Evolutionary conservation across 441 rosid genomes (phyloP).

Genomic region (Capsella rubella): DNA sequence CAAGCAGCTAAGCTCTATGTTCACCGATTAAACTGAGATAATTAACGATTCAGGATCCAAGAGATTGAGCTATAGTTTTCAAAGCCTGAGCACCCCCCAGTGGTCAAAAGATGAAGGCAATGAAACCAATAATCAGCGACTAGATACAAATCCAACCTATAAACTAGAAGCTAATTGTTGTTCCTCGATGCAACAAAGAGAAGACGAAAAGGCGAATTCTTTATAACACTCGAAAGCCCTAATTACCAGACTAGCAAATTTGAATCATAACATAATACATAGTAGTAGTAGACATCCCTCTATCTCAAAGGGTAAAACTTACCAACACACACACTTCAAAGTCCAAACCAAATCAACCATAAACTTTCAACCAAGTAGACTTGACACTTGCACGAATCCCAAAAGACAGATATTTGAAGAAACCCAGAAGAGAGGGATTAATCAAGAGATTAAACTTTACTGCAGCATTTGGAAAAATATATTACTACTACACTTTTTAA

Average conservation of each 20-base stretch:
- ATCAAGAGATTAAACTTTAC: slow-evolving; percentile 1
- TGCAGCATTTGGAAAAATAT: not conserved
- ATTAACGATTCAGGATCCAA: slow-evolving; percentile 2
- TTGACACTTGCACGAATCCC: slow-evolving; percentile 28
- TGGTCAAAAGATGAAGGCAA: slow-evolving; percentile 9
- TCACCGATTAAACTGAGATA: slow-evolving; percentile 29
- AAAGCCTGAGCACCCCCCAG: slow-evolving; percentile 4
- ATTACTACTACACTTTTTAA: no score
- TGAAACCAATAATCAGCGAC: slow-evolving; percentile 50
- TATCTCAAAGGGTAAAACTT: slow-evolving; percentile 17
- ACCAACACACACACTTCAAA: not conserved
- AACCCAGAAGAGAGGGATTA: slow-evolving; percentile 8
- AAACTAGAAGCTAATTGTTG: not conserved
- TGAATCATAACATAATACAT: not conserved
- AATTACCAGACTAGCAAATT: slow-evolving; percentile 5
- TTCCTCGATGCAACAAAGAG: slow-evolving; percentile 7
- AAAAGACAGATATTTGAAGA: slow-evolving; percentile 13
- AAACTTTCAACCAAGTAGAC: slow-evolving; percentile 17
- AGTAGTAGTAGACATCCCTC: not conserved
- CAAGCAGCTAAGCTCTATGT: slow-evolving; percentile 11
- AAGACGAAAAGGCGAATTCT: not conserved
- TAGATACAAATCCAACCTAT: slow-evolving; percentile 19
- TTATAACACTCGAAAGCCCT: slow-evolving; percentile 25
- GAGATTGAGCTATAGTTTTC: not conserved
- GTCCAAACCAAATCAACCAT: slow-evolving; percentile 25